Percentiles rank a stretch among this genome's conserved stretches.
phyloP scores from a whole-genome alignment of 2,329 filamentous ascomycete species.

The Colletotrichum chrysophilum region DNA sequence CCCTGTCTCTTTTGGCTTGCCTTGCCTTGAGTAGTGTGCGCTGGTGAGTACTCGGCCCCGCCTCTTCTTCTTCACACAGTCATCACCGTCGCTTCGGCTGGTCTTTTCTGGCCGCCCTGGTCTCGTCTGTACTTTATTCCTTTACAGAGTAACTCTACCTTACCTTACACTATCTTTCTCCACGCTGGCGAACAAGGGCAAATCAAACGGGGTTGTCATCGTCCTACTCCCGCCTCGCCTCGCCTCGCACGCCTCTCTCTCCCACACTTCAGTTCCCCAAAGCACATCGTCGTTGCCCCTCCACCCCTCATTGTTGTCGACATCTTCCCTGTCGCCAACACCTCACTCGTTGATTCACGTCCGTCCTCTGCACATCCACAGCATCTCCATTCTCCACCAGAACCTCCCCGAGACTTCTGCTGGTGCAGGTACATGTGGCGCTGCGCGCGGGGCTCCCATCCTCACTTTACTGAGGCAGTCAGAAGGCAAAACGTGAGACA shows the following conservation, averaged over 20 bases:
- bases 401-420: neutral
- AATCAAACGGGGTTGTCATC: neutral
- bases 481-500: slow-evolving; percentile 20
- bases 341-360: slow-evolving; percentile 7
- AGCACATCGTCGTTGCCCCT: neutral
- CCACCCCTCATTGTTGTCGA: slow-evolving; percentile 11
- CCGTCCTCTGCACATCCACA: neutral
- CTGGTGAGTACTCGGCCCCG: neutral
- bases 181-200: neutral
- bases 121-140: neutral
- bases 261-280: neutral
- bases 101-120: neutral
- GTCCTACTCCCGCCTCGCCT: neutral
- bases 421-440: neutral
- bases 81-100: neutral
- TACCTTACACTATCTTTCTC: neutral
- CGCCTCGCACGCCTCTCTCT: neutral
- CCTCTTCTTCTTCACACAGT: neutral
- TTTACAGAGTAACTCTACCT: neutral
- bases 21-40: neutral
- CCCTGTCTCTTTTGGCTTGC: neutral
- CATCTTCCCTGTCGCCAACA: slow-evolving; percentile 19
- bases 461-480: slow-evolving; percentile 4
- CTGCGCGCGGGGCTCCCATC: slow-evolving; percentile 20
- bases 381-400: neutral